Percentiles rank a stretch among this genome's conserved stretches.
phyloP scores from a whole-genome alignment of 176 grass and related monocot species.

The Bromus sterilis region DNA sequence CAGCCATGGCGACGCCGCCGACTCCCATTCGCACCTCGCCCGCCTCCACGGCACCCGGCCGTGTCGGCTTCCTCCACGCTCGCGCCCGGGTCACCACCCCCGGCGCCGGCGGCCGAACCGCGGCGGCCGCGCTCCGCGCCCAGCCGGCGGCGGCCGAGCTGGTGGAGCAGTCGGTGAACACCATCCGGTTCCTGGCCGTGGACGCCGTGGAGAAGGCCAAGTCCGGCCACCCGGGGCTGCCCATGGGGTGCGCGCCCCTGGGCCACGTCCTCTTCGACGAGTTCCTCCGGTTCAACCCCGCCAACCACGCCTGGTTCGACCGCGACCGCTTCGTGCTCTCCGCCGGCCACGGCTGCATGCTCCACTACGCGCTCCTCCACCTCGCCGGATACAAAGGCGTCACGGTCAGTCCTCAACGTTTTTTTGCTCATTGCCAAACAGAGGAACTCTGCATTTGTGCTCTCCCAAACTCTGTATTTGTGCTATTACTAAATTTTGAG shows the following conservation, averaged over 20 bases:
- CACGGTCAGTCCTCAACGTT: conserved; percentile 32
- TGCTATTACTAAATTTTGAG: too few species aligned
- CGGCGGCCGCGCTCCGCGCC: background rate
- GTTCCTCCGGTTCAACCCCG: conserved; percentile 77
- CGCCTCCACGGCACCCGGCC: background rate
- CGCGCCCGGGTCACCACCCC: background rate
- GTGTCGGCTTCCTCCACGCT: background rate
- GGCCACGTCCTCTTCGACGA: conserved; percentile 89
- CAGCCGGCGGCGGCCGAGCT: conserved; percentile 7
- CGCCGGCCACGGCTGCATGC: conserved; percentile 86
- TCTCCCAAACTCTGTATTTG: background rate
- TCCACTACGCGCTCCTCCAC: conserved; percentile 81
- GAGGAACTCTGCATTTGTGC: background rate
- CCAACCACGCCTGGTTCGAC: conserved; percentile 84
- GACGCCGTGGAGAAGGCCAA: conserved; percentile 87
- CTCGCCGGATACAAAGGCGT: conserved; percentile 83
- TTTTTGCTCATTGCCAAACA: background rate
- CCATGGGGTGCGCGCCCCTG: conserved; percentile 85
- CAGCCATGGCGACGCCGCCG: conserved; percentile 30
- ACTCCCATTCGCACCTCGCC: background rate
- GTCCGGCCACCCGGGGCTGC: conserved; percentile 75
- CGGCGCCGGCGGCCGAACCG: background rate
- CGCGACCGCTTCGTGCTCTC: conserved; percentile 91
- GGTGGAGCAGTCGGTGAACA: conserved; percentile 73
- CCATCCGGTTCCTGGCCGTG: conserved; percentile 78